Conservation (phyloP, 2,329 filamentous ascomycete genomes). For the Aspergillus uvarum region DNA sequence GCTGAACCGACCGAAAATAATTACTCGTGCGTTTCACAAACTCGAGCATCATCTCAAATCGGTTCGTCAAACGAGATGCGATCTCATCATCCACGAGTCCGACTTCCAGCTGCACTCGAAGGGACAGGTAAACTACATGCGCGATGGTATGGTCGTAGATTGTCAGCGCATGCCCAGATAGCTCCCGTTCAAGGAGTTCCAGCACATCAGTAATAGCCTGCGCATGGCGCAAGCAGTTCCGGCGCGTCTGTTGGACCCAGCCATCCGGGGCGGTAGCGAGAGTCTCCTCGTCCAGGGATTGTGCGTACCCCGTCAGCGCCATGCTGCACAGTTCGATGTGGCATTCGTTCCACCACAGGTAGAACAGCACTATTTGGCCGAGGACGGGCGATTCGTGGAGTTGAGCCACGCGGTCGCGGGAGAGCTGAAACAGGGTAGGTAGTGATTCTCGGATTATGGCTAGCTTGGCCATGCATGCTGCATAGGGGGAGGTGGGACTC, state of each 20-base stretch:
- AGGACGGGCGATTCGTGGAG: not conserved
- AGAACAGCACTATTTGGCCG: not conserved
- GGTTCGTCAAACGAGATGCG: not conserved
- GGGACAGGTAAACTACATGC: not conserved
- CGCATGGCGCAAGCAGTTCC: not conserved
- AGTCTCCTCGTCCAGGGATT: not conserved
- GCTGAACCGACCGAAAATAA: not conserved
- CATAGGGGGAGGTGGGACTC: not conserved
- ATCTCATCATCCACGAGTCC: not conserved
- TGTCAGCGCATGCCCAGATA: not conserved
- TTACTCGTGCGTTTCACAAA: not conserved
- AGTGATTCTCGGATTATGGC: not conserved
- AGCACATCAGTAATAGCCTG: not conserved
- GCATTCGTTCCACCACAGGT: not conserved
- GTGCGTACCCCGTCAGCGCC: not conserved
- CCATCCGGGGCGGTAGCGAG: not conserved
- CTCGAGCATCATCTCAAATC: not conserved
- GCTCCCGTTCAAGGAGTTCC: not conserved
- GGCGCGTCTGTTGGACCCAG: not conserved
- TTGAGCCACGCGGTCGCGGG: not conserved
- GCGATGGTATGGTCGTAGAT: not conserved
- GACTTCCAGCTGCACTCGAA: not conserved
- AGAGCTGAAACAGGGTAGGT: not conserved
- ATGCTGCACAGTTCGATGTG: not conserved
- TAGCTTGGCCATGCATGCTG: not conserved